These are phyloP conservation scores for Amanita muscaria DNA, from an alignment of 768 basidiomycete species.

Conservation along the genomic window DNA sequence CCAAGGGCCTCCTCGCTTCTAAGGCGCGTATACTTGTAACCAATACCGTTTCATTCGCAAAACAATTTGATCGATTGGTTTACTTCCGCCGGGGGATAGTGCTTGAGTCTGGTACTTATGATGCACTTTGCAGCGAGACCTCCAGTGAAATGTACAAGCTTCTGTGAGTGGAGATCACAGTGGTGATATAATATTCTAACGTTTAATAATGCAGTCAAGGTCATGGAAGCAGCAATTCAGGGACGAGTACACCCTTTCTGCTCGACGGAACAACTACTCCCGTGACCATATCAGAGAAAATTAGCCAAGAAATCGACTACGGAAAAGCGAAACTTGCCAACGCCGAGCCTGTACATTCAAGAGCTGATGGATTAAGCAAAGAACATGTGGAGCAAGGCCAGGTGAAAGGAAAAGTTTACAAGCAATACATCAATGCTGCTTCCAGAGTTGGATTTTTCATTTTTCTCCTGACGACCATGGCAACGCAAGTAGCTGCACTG, in stretches of 20 bases:
- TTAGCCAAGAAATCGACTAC: constrained; percentile 49
- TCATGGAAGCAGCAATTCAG: constrained; percentile 43
- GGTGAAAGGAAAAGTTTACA: constrained; percentile 72
- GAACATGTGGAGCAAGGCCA: constrained; percentile 76
- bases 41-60: constrained; percentile 79
- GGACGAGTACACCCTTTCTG: constrained; percentile 41
- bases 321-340: constrained; percentile 42
- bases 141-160: constrained; percentile 67
- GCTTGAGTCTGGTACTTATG: constrained; percentile 64
- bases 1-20: constrained; percentile 67
- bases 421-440: constrained; percentile 69
- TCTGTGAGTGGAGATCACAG: constrained; percentile 40
- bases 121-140: constrained; percentile 45
- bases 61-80: constrained; percentile 63
- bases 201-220: constrained; percentile 15
- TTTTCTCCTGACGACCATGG: constrained; percentile 46
- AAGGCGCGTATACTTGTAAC: constrained; percentile 86
- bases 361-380: constrained; percentile 43
- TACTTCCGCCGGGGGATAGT: constrained; percentile 80
- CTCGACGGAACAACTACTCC: constrained; percentile 30
- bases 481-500: constrained; percentile 54
- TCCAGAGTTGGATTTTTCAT: constrained; percentile 63
- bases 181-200: not conserved
- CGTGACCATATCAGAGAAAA: constrained; percentile 41
- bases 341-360: constrained; percentile 26